Evolutionary conservation across 2,329 filamentous ascomycete genomes (phyloP).

Genomic region (Colletotrichum truncatum): DNA sequence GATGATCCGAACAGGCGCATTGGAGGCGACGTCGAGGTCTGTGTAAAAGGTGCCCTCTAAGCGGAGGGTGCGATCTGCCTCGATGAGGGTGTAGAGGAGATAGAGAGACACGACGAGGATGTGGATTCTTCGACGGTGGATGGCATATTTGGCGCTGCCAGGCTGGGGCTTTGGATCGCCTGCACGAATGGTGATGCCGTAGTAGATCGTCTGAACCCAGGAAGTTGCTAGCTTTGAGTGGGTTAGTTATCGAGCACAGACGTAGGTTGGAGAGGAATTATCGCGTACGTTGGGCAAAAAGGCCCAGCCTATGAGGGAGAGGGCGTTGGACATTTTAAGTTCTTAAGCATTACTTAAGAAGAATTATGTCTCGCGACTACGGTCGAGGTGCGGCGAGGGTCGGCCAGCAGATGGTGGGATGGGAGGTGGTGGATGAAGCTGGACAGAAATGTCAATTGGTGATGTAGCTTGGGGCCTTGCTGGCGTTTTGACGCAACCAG

Average conservation of each 20-base stretch:
- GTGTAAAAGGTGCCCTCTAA: slow-evolving; percentile 80
- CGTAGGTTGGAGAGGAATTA: neutral
- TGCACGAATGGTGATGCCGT: slow-evolving; percentile 87
- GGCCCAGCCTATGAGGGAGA: slow-evolving; percentile 65
- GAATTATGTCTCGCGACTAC: neutral
- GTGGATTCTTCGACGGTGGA: slow-evolving; percentile 84
- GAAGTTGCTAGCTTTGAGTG: slow-evolving; percentile 74
- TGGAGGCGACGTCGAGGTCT: slow-evolving; percentile 74
- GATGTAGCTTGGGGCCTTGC: neutral
- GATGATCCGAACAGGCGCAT: slow-evolving; percentile 72
- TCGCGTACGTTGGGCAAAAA: slow-evolving; percentile 62
- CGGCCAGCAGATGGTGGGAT: neutral
- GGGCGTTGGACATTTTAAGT: slow-evolving; percentile 50
- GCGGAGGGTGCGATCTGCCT: slow-evolving; percentile 85
- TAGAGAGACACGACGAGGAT: slow-evolving; percentile 85
- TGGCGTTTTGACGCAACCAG: slow-evolving; percentile 4
- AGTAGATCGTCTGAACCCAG: slow-evolving; percentile 83
- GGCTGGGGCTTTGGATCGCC: slow-evolving; percentile 82
- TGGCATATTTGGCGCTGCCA: slow-evolving; percentile 72
- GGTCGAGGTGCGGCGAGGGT: neutral
- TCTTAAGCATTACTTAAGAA: neutral
- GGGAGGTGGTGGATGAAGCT: neutral
- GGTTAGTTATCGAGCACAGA: slow-evolving; percentile 4
- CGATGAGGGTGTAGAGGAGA: slow-evolving; percentile 91
- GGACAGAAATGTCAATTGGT: neutral